Evolutionary conservation across 75 land plant genomes (phyloP).

Genomic region (Pinus albicaulis): DNA sequence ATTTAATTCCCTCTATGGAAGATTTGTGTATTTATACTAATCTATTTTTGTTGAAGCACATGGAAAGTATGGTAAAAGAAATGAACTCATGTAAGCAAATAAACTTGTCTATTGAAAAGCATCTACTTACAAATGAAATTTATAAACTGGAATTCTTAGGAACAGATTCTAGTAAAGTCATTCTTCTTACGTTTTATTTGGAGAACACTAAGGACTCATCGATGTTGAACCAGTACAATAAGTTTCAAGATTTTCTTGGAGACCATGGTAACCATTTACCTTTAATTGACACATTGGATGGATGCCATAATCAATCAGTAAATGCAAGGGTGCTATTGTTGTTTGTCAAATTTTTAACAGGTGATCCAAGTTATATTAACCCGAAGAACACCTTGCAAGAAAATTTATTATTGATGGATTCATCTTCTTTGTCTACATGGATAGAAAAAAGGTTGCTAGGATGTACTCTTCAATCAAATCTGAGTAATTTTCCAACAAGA

Average conservation of each 20-base stretch:
- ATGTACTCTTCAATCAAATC: too few species aligned
- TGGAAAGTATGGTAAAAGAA: too few species aligned
- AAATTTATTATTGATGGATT: conserved; percentile 74
- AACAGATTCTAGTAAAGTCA: conserved; percentile 41
- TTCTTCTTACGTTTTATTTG: conserved; percentile 45
- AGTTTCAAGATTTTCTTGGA: conserved; percentile 23
- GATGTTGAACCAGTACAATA: conserved; percentile 13
- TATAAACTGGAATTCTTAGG: conserved; percentile 51
- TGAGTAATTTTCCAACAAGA: conserved; percentile 20
- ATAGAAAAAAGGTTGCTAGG: too few species aligned
- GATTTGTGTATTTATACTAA: conserved; percentile 23
- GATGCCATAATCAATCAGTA: too few species aligned
- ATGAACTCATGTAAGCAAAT: conserved; percentile 15
- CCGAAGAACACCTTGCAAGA: conserved; percentile 44
- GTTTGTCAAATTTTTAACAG: too few species aligned
- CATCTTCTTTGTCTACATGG: too few species aligned
- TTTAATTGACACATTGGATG: too few species aligned
- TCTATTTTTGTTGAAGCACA: too few species aligned
- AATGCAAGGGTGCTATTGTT: too few species aligned
- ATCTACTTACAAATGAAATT: conserved; percentile 42
- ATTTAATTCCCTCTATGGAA: conserved; percentile 37
- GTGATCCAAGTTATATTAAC: too few species aligned
- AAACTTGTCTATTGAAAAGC: conserved; percentile 42
- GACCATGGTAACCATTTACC: too few species aligned
- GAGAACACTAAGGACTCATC: conserved; percentile 9